These are phyloP conservation scores for Xylaria sp. DNA, from an alignment of 2,329 filamentous ascomycete genomes.

Conservation along the genomic window DNA sequence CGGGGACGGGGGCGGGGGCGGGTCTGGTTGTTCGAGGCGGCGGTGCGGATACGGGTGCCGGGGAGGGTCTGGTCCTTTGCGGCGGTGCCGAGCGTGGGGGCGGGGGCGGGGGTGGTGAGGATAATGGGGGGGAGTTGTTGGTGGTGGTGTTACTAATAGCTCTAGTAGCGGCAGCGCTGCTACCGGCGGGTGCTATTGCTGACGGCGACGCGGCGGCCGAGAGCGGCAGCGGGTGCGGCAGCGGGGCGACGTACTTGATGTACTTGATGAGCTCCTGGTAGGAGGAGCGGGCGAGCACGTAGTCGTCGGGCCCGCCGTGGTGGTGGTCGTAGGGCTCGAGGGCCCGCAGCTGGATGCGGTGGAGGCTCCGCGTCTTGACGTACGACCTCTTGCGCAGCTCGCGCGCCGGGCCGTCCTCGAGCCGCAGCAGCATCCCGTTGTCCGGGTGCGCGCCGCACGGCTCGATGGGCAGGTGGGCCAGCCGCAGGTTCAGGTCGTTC, in stretches of 20 bases:
- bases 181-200: too few species aligned
- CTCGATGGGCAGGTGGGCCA: conserved; percentile 25
- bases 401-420: conserved; percentile 14
- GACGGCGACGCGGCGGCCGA: background rate
- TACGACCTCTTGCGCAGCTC: conserved; percentile 24
- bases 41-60: too few species aligned
- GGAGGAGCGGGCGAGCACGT: conserved; percentile 18
- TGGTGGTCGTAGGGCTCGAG: conserved; percentile 19
- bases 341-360: conserved; percentile 9
- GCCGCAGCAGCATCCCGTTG: conserved; percentile 25
- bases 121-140: too few species aligned
- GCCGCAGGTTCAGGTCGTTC: conserved; percentile 6
- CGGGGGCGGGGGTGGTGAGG: too few species aligned
- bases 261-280: conserved; percentile 28
- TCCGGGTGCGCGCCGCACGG: conserved; percentile 27
- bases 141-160: too few species aligned
- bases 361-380: conserved; percentile 16
- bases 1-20: too few species aligned
- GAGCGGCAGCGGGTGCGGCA: conserved; percentile 10
- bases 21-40: too few species aligned
- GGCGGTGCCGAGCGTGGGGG: too few species aligned
- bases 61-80: too few species aligned
- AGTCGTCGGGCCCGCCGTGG: conserved; percentile 14
- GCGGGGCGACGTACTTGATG: conserved; percentile 17
- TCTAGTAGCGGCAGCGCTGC: too few species aligned